These are phyloP conservation scores for Malania oleifera DNA, from an alignment of 164 flowering plant species.

Conservation along the genomic window DNA sequence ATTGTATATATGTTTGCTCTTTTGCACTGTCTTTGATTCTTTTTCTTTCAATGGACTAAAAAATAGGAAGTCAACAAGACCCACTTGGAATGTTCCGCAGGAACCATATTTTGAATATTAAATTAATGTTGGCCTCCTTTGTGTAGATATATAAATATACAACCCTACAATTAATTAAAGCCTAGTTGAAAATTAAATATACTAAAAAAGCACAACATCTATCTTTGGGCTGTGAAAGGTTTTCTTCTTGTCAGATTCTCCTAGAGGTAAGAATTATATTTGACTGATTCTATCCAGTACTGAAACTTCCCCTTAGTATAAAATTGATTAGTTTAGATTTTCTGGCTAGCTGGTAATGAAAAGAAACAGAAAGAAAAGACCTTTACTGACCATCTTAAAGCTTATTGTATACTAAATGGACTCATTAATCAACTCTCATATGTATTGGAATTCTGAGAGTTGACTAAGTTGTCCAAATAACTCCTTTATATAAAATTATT, in stretches of 20 bases:
- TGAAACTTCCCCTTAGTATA: background rate
- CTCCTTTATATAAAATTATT: no score
- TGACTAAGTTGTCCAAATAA: slow-evolving; percentile 6
- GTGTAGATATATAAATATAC: no score
- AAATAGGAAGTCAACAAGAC: slow-evolving; percentile 11
- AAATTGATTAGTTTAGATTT: no score
- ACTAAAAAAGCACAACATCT: no score
- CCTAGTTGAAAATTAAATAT: no score
- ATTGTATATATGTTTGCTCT: no score
- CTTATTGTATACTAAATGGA: slow-evolving; percentile 1
- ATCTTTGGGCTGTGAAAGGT: slow-evolving; percentile 18
- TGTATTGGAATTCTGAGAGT: background rate
- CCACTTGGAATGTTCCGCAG: slow-evolving; percentile 14
- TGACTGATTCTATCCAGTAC: slow-evolving; percentile 20
- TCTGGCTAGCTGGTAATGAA: no score
- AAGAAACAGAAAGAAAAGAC: background rate
- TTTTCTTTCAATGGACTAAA: slow-evolving; percentile 4
- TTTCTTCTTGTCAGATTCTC: slow-evolving; percentile 12
- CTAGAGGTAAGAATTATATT: slow-evolving; percentile 2
- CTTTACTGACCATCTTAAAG: background rate
- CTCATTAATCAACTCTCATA: slow-evolving; percentile 7
- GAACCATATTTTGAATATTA: background rate
- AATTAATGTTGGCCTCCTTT: no score
- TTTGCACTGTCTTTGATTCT: no score
- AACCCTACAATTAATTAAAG: no score